These are phyloP conservation scores for Gynandropsis gynandra DNA, from an alignment of 345 rosid species.

Conservation along the genomic window DNA sequence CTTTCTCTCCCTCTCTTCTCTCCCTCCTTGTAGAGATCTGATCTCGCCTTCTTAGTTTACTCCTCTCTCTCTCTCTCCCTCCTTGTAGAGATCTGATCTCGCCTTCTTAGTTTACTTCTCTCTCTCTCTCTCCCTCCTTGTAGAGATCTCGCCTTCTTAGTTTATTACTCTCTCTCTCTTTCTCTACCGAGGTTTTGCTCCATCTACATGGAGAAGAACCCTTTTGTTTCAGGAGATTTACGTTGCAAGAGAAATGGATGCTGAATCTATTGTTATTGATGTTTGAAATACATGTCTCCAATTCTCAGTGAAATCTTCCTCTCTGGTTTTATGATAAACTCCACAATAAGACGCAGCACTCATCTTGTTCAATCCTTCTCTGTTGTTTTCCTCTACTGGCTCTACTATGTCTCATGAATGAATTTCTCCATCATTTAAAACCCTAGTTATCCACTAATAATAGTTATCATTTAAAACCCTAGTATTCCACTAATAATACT, in stretches of 20 bases:
- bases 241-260: conserved; percentile 40
- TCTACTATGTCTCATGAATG: conserved; percentile 86
- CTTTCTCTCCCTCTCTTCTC: neutral
- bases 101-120: conserved; percentile 5
- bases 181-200: neutral
- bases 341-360: conserved; percentile 79
- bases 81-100: neutral
- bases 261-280: conserved; percentile 54
- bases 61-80: conserved; percentile 13
- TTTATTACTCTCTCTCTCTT: conserved; percentile 12
- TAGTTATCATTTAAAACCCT: conserved; percentile 4
- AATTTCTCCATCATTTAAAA: conserved; percentile 1
- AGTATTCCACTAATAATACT: neutral
- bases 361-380: conserved; percentile 99
- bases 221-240: neutral
- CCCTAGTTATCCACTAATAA: conserved; percentile 9
- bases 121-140: conserved; percentile 7
- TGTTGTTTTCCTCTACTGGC: conserved; percentile 97
- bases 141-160: conserved; percentile 7
- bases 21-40: conserved; percentile 15
- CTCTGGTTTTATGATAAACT: conserved; percentile 79
- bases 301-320: conserved; percentile 75
- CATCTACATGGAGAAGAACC: conserved; percentile 1
- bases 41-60: conserved; percentile 1
- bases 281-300: conserved; percentile 98